These are phyloP conservation scores for Stephania japonica DNA, from an alignment of 164 flowering plant species.

Conservation along the genomic window DNA sequence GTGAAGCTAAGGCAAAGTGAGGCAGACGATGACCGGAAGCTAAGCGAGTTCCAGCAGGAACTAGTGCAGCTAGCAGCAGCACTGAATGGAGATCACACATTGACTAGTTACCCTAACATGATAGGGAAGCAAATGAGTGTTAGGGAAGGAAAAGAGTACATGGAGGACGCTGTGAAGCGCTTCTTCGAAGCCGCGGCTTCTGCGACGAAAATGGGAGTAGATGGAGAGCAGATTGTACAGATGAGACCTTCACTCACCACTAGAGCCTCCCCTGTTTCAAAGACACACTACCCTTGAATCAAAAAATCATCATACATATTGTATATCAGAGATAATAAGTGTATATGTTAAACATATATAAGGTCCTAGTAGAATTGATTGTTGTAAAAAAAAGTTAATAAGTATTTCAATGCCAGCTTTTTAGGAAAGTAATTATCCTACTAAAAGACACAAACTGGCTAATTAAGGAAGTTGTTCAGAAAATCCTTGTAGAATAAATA, in stretches of 20 bases:
- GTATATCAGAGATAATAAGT: not conserved
- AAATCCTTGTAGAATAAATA: too few species aligned
- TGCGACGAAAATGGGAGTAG: slow-evolving; percentile 68
- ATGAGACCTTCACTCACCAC: slow-evolving; percentile 76
- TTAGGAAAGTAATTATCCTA: too few species aligned
- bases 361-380: too few species aligned
- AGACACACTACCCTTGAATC: not conserved
- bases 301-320: not conserved
- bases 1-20: slow-evolving; percentile 42
- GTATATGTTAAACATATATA: not conserved
- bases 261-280: slow-evolving; percentile 27
- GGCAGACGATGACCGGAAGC: slow-evolving; percentile 53
- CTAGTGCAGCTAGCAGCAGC: slow-evolving; percentile 74
- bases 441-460: too few species aligned
- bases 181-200: slow-evolving; percentile 58
- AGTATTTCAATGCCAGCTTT: too few species aligned
- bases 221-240: slow-evolving; percentile 55
- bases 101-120: slow-evolving; percentile 38
- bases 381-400: too few species aligned
- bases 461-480: too few species aligned
- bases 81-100: slow-evolving; percentile 54
- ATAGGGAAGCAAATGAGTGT: slow-evolving; percentile 59
- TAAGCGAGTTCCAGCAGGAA: slow-evolving; percentile 82
- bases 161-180: slow-evolving; percentile 55
- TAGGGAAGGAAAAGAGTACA: slow-evolving; percentile 56